These are phyloP conservation scores for Arxiozyma heterogenica DNA, from an alignment of 1,139 yeast species.

Conservation along the genomic window DNA sequence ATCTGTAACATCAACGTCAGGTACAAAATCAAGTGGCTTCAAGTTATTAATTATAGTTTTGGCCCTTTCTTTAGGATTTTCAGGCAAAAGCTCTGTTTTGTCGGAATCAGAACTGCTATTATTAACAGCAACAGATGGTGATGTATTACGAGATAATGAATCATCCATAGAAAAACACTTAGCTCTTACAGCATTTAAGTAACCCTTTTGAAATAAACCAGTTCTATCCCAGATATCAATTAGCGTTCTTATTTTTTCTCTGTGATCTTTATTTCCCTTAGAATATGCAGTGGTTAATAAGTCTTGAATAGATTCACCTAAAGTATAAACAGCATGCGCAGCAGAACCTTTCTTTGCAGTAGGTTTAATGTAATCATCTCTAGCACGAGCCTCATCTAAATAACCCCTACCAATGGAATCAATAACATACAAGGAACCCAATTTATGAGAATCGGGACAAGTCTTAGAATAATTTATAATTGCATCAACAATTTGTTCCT, in stretches of 20 bases:
- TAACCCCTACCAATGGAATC: slow-evolving; percentile 87
- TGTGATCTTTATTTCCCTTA: slow-evolving; percentile 42
- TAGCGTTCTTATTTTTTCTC: slow-evolving; percentile 69
- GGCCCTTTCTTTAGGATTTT: slow-evolving; percentile 45
- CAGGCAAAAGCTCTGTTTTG: slow-evolving; percentile 22
- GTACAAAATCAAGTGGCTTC: slow-evolving; percentile 16
- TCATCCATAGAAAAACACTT: slow-evolving; percentile 43
- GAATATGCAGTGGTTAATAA: slow-evolving; percentile 53
- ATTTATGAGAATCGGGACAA: slow-evolving; percentile 72
- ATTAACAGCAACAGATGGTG: background rate
- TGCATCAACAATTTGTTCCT: slow-evolving; percentile 23
- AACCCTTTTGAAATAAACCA: slow-evolving; percentile 56
- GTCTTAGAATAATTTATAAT: slow-evolving; percentile 52
- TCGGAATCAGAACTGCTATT: background rate
- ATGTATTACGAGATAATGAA: slow-evolving; percentile 6
- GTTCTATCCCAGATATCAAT: slow-evolving; percentile 91
- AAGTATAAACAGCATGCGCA: slow-evolving; percentile 61
- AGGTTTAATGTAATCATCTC: slow-evolving; percentile 37
- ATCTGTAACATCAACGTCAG: slow-evolving; percentile 18
- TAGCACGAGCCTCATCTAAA: slow-evolving; percentile 61
- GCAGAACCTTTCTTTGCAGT: slow-evolving; percentile 61
- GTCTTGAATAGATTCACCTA: slow-evolving; percentile 50
- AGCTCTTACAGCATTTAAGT: slow-evolving; percentile 47
- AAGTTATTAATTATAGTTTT: slow-evolving; percentile 19
- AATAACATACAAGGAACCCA: slow-evolving; percentile 83